Evolutionary conservation across 2,329 filamentous ascomycete species (phyloP).

Genomic region (Coniosporium tulheliwenetii): DNA sequence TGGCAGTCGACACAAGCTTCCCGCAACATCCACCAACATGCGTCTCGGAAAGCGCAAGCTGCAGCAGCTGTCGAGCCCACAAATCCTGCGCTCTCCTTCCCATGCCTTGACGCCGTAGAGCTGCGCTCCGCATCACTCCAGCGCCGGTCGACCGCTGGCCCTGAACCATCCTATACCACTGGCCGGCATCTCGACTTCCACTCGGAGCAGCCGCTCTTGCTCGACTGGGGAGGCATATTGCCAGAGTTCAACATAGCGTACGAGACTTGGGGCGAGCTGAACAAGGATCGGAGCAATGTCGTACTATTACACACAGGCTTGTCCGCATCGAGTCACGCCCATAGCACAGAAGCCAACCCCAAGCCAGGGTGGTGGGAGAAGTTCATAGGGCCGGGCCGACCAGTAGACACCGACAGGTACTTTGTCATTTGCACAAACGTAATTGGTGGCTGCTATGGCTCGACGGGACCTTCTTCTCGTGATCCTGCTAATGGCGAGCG

Average conservation of each 20-base stretch:
- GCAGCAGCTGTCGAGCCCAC: conserved; percentile 23
- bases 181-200: conserved; percentile 69
- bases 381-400: conserved; percentile 79
- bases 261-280: conserved; percentile 78
- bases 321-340: conserved; percentile 93
- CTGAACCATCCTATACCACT: conserved; percentile 86
- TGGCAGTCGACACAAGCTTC: not conserved
- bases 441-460: conserved; percentile 88
- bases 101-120: conserved; percentile 76
- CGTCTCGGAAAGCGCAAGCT: not conserved
- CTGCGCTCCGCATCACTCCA: conserved; percentile 55
- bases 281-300: conserved; percentile 67
- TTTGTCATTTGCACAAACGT: conserved; percentile 95
- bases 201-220: conserved; percentile 56
- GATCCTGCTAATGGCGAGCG: conserved; percentile 77
- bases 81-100: conserved; percentile 78
- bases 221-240: conserved; percentile 92
- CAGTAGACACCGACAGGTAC: conserved; percentile 82
- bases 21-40: not conserved
- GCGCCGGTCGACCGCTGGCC: conserved; percentile 54
- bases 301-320: conserved; percentile 88
- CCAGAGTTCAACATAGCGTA: conserved; percentile 83
- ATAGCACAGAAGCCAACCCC: conserved; percentile 73
- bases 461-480: conserved; percentile 74
- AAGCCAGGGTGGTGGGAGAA: conserved; percentile 97